Percentiles rank a stretch among this genome's conserved stretches.
phyloP scores from a whole-genome alignment of 139 green algal genomes.

The Gonium pectorale region DNA sequence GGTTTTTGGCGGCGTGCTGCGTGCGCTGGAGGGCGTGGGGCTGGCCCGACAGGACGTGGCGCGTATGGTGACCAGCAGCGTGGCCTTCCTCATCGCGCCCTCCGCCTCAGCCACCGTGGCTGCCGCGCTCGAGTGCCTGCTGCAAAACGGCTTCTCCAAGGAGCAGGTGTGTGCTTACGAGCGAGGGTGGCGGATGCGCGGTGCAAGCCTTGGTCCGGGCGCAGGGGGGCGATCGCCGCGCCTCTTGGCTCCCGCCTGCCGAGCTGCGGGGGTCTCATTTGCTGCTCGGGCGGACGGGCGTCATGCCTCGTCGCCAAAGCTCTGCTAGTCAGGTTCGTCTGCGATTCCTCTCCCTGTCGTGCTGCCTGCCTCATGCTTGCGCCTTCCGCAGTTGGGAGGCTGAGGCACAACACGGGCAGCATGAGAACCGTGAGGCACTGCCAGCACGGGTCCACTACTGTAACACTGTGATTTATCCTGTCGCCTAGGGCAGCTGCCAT shows the following conservation, averaged over 20 bases:
- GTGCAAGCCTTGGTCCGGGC: not conserved
- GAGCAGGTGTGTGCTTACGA: slow-evolving; percentile 49
- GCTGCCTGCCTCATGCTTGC: too few species aligned
- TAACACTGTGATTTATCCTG: too few species aligned
- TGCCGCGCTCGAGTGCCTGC: slow-evolving; percentile 50
- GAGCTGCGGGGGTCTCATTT: too few species aligned
- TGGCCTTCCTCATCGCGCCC: slow-evolving; percentile 38
- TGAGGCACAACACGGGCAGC: too few species aligned
- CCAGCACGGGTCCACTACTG: too few species aligned
- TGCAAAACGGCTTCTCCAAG: not conserved
- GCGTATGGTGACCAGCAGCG: slow-evolving; percentile 3
- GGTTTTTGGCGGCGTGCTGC: slow-evolving; percentile 40
- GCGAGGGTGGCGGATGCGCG: not conserved
- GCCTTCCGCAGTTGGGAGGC: too few species aligned
- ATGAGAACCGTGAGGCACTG: too few species aligned
- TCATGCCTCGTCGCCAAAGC: too few species aligned
- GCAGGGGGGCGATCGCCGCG: not conserved
- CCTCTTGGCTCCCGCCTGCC: not conserved
- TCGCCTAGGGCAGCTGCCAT: too few species aligned
- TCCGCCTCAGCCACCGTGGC: slow-evolving; percentile 27
- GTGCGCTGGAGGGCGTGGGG: slow-evolving; percentile 15
- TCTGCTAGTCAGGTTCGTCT: too few species aligned
- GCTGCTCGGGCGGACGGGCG: too few species aligned
- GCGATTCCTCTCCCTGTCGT: too few species aligned
- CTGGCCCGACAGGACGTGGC: slow-evolving; percentile 20